Conservation (phyloP, 441 rosid genomes). For the Metrosideros polymorpha region DNA sequence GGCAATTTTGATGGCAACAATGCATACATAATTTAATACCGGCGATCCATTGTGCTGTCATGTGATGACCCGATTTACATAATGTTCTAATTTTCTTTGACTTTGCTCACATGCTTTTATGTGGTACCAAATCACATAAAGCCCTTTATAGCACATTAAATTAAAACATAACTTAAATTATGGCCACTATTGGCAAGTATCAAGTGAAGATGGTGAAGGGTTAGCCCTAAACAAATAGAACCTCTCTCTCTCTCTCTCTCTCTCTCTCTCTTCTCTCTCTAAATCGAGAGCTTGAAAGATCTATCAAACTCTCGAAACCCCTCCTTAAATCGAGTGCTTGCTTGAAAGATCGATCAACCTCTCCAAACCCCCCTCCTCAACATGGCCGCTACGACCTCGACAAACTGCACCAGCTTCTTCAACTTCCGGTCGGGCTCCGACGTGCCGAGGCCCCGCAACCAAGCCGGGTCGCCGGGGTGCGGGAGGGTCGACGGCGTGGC, state of each 20-base stretch:
- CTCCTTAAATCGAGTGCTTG: no score
- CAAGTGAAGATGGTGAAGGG: neutral
- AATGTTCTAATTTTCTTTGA: neutral
- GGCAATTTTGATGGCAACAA: no score
- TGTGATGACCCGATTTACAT: neutral
- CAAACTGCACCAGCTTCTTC: constrained; percentile 29
- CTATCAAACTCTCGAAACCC: neutral
- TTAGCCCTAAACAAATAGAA: neutral
- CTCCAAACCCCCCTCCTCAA: neutral
- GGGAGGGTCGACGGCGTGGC: constrained; percentile 58
- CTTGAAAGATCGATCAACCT: neutral
- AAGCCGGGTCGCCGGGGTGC: constrained; percentile 23
- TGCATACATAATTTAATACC: neutral
- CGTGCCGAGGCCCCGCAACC: constrained; percentile 19
- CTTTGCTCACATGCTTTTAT: neutral
- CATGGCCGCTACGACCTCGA: constrained; percentile 39
- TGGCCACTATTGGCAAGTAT: neutral
- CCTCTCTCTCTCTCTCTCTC: neutral
- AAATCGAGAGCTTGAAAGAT: neutral
- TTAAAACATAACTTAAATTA: neutral
- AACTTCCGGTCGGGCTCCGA: constrained; percentile 22
- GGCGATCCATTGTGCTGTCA: neutral
- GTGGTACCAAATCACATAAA: neutral
- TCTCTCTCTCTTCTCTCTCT: neutral
- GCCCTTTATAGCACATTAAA: neutral